A percentile compares a stretch with the other conserved stretches of the same genome.
Evolutionary conservation across 2,329 filamentous ascomycete genomes (phyloP).

Genomic region (Colletotrichum echinochloae): DNA sequence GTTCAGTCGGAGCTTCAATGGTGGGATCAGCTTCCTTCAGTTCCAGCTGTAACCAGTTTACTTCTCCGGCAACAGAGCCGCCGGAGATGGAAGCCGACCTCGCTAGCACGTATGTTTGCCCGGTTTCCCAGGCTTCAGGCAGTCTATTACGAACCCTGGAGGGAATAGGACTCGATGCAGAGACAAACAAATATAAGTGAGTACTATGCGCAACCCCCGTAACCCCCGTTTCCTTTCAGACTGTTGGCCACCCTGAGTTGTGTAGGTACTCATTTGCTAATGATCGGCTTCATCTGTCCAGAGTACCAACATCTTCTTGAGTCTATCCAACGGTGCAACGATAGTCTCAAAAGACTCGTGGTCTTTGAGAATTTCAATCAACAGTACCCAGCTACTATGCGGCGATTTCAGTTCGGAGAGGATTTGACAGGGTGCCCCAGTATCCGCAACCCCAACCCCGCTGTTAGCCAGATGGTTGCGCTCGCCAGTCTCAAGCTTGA

Average conservation of each 20-base stretch:
- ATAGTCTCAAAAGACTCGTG: conserved; percentile 42
- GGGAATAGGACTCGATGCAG: conserved; percentile 44
- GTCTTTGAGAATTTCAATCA: conserved; percentile 51
- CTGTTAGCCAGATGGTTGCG: conserved; percentile 41
- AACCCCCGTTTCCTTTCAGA: neutral
- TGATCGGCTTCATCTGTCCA: neutral
- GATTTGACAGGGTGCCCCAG: conserved; percentile 31
- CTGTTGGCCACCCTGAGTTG: neutral
- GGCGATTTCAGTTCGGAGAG: conserved; percentile 25
- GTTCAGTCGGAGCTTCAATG: conserved; percentile 43
- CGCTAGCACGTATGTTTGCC: conserved; percentile 47
- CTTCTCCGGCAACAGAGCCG: conserved; percentile 50
- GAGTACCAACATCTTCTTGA: conserved; percentile 17
- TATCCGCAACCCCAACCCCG: conserved; percentile 40
- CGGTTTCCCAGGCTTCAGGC: conserved; percentile 48
- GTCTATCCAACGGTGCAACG: conserved; percentile 26
- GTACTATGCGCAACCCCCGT: conserved; percentile 18
- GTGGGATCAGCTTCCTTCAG: conserved; percentile 45
- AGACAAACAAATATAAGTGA: conserved; percentile 40
- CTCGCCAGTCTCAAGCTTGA: conserved; percentile 44
- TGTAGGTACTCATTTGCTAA: conserved; percentile 1
- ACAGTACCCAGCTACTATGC: conserved; percentile 44
- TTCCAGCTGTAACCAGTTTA: conserved; percentile 47
- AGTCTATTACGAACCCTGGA: conserved; percentile 50
- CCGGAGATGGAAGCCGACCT: conserved; percentile 46